phyloP scores from a whole-genome alignment of 257 asterid species.

The Fraxinus pennsylvanica region DNA sequence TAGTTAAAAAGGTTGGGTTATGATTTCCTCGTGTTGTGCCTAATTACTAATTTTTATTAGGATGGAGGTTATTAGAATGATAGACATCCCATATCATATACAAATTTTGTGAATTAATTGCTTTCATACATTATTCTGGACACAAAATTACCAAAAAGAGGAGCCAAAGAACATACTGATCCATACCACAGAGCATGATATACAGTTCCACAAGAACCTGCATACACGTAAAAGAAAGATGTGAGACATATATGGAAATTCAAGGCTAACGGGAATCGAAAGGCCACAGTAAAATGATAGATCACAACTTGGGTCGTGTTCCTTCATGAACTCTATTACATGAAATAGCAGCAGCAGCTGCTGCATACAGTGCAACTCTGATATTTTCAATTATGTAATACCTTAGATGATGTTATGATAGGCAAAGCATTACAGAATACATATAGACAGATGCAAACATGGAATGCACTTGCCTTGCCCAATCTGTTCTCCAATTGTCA shows the following conservation, averaged over 20 bases:
- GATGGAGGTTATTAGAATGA: not conserved
- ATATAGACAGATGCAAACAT: slow-evolving; percentile 32
- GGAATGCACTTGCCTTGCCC: slow-evolving; percentile 73
- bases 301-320: not conserved
- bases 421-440: not conserved
- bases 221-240: slow-evolving; percentile 27
- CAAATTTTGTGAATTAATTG: not conserved
- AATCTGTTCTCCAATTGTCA: slow-evolving; percentile 85
- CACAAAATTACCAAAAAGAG: slow-evolving; percentile 30
- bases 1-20: not conserved
- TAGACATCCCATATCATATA: not conserved
- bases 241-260: slow-evolving; percentile 29
- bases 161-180: slow-evolving; percentile 81
- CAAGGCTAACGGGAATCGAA: slow-evolving; percentile 1
- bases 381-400: not conserved
- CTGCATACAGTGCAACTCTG: slow-evolving; percentile 5
- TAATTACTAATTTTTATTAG: not conserved
- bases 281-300: slow-evolving; percentile 4
- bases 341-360: slow-evolving; percentile 1
- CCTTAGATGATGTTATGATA: not conserved
- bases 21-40: not conserved
- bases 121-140: slow-evolving; percentile 16
- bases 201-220: slow-evolving; percentile 98
- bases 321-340: not conserved
- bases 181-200: slow-evolving; percentile 96